Conservation (phyloP, 768 basidiomycete genomes). For the Boletus patriciae region DNA sequence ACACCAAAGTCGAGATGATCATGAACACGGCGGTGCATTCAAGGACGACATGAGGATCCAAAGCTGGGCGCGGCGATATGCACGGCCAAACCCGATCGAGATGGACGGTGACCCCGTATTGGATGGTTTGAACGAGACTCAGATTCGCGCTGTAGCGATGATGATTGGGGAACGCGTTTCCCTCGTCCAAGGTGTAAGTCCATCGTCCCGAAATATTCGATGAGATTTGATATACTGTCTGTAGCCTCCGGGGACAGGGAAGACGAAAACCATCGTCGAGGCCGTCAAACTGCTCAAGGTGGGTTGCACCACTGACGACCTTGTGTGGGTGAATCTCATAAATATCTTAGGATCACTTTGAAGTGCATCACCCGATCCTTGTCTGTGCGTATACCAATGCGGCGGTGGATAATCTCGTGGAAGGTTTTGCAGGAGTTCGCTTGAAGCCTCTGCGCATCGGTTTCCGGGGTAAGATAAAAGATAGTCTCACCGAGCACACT, state of each 20-base stretch:
- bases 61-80: constrained; percentile 79
- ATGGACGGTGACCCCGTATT: constrained; percentile 80
- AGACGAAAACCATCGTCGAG: constrained; percentile 91
- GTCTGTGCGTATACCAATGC: constrained; percentile 95
- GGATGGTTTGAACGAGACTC: constrained; percentile 65
- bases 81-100: constrained; percentile 52
- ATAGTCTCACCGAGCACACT: constrained; percentile 54
- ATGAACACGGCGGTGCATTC: constrained; percentile 50
- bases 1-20: constrained; percentile 32
- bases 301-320: neutral
- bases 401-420: constrained; percentile 88
- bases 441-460: constrained; percentile 80
- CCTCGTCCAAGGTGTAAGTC: constrained; percentile 81
- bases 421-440: constrained; percentile 60
- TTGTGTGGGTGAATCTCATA: neutral
- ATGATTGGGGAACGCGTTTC: constrained; percentile 82
- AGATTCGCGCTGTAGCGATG: constrained; percentile 77
- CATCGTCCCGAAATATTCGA: neutral
- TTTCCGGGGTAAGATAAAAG: constrained; percentile 55
- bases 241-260: constrained; percentile 90
- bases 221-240: neutral
- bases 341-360: constrained; percentile 62
- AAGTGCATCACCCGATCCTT: constrained; percentile 79
- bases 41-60: constrained; percentile 71
- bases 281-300: constrained; percentile 79